phyloP scores from a whole-genome alignment of 352 stramenopile species.

The Pythium aquatile region DNA sequence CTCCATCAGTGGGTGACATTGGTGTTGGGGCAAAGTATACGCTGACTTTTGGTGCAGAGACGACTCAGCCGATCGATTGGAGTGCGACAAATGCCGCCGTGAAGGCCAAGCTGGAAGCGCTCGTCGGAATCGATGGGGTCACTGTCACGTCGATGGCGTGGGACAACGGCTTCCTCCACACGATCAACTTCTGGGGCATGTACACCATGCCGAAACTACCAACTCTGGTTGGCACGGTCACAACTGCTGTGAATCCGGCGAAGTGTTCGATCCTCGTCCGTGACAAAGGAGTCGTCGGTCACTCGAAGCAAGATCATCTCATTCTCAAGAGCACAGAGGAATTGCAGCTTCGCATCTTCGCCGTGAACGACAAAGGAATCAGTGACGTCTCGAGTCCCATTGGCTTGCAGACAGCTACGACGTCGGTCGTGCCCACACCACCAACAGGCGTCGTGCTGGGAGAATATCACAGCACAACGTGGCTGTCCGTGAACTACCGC shows the following conservation, averaged over 20 bases:
- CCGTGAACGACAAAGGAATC: slow-evolving; percentile 55
- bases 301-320: slow-evolving; percentile 49
- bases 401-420: slow-evolving; percentile 37
- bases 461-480: slow-evolving; percentile 72
- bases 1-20: slow-evolving; percentile 25
- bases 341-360: slow-evolving; percentile 60
- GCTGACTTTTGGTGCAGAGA: slow-evolving; percentile 53
- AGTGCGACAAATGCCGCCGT: slow-evolving; percentile 30
- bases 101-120: slow-evolving; percentile 40
- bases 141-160: slow-evolving; percentile 40
- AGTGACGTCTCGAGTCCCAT: slow-evolving; percentile 34
- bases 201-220: slow-evolving; percentile 59
- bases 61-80: slow-evolving; percentile 43
- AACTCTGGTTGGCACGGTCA: slow-evolving; percentile 34
- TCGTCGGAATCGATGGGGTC: slow-evolving; percentile 54
- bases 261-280: slow-evolving; percentile 44
- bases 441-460: slow-evolving; percentile 77
- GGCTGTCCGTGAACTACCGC: slow-evolving; percentile 80
- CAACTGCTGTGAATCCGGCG: slow-evolving; percentile 18
- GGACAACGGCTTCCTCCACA: slow-evolving; percentile 72
- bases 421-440: slow-evolving; percentile 65
- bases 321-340: slow-evolving; percentile 54
- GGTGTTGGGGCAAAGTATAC: slow-evolving; percentile 39
- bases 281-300: slow-evolving; percentile 43
- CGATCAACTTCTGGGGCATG: slow-evolving; percentile 84